Percentiles rank a stretch among this genome's conserved stretches.
These are phyloP conservation scores for Coprinopsis cinerea DNA, from an alignment of 768 basidiomycete genomes.

Conservation along the genomic window DNA sequence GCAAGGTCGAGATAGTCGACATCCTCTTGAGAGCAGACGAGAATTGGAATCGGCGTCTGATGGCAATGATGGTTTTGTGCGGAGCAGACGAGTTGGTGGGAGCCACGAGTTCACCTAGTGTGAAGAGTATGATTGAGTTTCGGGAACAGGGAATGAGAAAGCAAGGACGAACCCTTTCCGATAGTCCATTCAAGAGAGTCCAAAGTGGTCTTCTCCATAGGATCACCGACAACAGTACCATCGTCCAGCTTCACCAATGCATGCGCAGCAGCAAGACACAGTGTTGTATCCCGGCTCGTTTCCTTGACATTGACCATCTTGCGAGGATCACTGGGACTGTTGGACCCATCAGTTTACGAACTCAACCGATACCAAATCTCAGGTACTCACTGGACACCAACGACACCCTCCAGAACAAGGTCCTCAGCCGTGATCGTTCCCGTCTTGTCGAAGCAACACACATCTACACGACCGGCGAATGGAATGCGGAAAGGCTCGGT, in stretches of 20 bases:
- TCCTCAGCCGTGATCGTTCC: slow-evolving; percentile 98
- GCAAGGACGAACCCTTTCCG: slow-evolving; percentile 43
- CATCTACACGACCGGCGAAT: slow-evolving; percentile 90
- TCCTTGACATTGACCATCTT: slow-evolving; percentile 78
- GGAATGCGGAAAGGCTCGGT: slow-evolving; percentile 99
- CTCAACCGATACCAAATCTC: not conserved
- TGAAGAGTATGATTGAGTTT: slow-evolving; percentile 50
- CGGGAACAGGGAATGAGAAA: slow-evolving; percentile 18
- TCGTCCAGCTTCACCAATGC: slow-evolving; percentile 93
- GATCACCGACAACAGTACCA: slow-evolving; percentile 91
- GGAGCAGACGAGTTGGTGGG: slow-evolving; percentile 50
- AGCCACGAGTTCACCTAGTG: slow-evolving; percentile 61
- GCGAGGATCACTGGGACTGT: slow-evolving; percentile 50
- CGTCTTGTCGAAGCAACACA: slow-evolving; percentile 99
- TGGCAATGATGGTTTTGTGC: slow-evolving; percentile 56
- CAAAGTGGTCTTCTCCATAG: slow-evolving; percentile 97
- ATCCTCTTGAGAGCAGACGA: slow-evolving; percentile 96
- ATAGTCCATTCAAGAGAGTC: slow-evolving; percentile 89
- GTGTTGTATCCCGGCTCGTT: slow-evolving; percentile 68
- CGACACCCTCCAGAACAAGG: slow-evolving; percentile 90
- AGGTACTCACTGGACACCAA: slow-evolving; percentile 73
- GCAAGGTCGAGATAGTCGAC: slow-evolving; percentile 78
- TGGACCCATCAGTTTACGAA: slow-evolving; percentile 7
- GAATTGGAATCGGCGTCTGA: slow-evolving; percentile 95
- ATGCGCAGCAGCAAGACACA: slow-evolving; percentile 90